Evolutionary conservation across 805 yeast genomes (phyloP), one percentile per base, ranked within the genome.

Genomic region (Monosporozyma yasuniensis): DNA sequence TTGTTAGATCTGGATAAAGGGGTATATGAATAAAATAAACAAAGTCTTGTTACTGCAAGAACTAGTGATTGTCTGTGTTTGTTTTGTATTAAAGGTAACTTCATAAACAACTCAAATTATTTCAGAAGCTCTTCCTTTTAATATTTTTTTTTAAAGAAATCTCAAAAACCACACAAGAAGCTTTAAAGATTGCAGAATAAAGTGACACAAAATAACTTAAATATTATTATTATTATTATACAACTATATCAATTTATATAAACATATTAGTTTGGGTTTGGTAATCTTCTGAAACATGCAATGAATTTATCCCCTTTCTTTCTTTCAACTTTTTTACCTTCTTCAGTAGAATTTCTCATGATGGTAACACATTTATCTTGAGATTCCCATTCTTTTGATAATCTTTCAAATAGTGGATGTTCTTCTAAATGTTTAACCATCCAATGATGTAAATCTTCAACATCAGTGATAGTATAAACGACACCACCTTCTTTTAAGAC

Each of bases 291-390:
- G 65, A 81, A 90, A 62, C 98, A 93, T 19, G 97, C 97, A 34
- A 89, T 76, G 67, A 75, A 93, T 66, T 93, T 93, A 54, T 72
- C 74, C 28, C 99, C 99, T 41, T 83, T 76, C 64, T 93, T 93
- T 61, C 99, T 79, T 44, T 81, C 83, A 35, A 93, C 99, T 69
- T 93, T 93, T 70, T 93, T 90, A 51, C 99, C 99, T 69, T 93
- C 99, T 68, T 93, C 99, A 1, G 99, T 93, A n/a, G 93, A 83
- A 53, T 83, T 81, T 51, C 79, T 80, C 98, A 93, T 93, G 47
- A 87, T 78, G 53, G 77, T 70, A 21, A 90, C 98, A 69, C 98
- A 90, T 54, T 72, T 71, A 67, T 93, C 99, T 21, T 73, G 68
- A 2, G 67, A 65, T 68, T 90, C 97, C 87, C 95, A 88, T 54